Base-by-base conservation (phyloP, 2,329 filamentous ascomycete genomes). In the Sporothrix humicola region DNA sequence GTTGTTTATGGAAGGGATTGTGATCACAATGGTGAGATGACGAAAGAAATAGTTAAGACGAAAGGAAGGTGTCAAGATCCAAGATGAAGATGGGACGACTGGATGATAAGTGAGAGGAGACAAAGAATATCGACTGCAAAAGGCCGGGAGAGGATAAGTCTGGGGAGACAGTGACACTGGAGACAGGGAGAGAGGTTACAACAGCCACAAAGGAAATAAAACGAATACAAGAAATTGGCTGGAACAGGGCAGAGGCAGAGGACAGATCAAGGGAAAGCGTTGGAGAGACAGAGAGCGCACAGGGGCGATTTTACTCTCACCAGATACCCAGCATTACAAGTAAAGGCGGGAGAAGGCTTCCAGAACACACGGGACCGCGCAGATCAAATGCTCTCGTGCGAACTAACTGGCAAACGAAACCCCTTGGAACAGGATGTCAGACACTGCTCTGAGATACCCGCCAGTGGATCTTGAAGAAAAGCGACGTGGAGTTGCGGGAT, bases 401-500 rank as follows among this genome's bases (percentile, higher is more conserved):
- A 66, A 46, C 52, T 44, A 31, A 59, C 20, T 46, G 69, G 65
- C n/a, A 72, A 73, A 70, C 72, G 71, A 74, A 76, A 69, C 73
- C 72, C 71, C 56, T 74, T 77, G 72, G 66, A 74, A 72, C 73
- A 75, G 68, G 31, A 75, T 69, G 72, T 73, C 74, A 75, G 73
- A 74, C 73, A 65, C 23, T n/a, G 46, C 26, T 63, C 54, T 70
- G 52, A 37, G 46, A 52, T 69, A 58, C 26, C 31, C 37, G 26
- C 52, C 37, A 42, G 52, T 23, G 37, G 50, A 46, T 20, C 44
- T 7, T n/a, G 13, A 13, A 58, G 50, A 42, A 13, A 69, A 13
- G 31, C 4, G 37, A 52, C 17, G 26, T 56, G 6, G 68, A 44
- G 52, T 15, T 66, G n/a, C 37, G 46, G 61, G 44, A 26, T 63